phyloP scores from a whole-genome alignment of 805 yeast species.

The Myxozyma geophila region DNA sequence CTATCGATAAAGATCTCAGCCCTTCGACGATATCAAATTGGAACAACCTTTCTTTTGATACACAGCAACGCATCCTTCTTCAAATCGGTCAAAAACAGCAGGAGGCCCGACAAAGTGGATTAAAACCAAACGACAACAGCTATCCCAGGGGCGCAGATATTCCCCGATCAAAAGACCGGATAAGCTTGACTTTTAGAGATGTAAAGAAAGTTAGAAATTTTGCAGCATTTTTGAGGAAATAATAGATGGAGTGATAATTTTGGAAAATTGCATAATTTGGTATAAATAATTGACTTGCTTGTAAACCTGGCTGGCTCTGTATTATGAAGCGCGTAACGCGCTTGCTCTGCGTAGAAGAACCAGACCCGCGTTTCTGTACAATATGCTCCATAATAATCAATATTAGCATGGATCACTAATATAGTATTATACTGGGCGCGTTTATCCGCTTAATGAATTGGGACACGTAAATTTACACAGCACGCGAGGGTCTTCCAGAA shows the following conservation, averaged over 20 bases:
- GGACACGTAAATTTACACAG: background rate
- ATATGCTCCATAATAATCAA: background rate
- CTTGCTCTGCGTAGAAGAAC: too few species aligned
- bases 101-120: background rate
- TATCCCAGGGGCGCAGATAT: constrained; percentile 1
- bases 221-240: constrained; percentile 10
- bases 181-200: constrained; percentile 34
- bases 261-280: background rate
- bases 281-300: background rate
- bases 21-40: constrained; percentile 27
- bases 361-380: too few species aligned
- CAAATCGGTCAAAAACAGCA: constrained; percentile 3
- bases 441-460: background rate
- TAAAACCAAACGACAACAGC: background rate
- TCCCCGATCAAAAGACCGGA: constrained; percentile 17
- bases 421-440: constrained; percentile 7
- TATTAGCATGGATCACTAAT: background rate
- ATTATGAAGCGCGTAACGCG: too few species aligned
- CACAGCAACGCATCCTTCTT: constrained; percentile 2
- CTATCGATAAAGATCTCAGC: constrained; percentile 15
- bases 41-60: constrained; percentile 16
- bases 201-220: constrained; percentile 28
- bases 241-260: background rate
- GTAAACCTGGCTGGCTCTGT: too few species aligned
- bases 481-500: background rate